phyloP scores from a whole-genome alignment of 306 rosid genomes.

The Cercis canadensis region DNA sequence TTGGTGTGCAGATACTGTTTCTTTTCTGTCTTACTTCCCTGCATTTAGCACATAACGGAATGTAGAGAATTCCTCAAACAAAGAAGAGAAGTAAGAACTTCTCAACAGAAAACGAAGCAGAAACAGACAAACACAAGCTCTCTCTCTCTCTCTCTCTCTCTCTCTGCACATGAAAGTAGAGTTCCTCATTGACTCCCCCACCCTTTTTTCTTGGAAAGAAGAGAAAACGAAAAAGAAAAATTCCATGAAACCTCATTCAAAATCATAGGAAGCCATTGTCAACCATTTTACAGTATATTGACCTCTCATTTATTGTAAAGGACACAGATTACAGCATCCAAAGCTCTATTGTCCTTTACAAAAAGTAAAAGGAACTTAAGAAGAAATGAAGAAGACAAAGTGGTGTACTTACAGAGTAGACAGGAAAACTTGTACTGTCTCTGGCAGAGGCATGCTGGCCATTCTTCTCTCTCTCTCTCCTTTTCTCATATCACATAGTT shows the following conservation, averaged over 20 bases:
- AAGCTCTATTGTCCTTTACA: constrained; percentile 21
- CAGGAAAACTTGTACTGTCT: constrained; percentile 37
- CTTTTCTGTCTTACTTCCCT: constrained; percentile 36
- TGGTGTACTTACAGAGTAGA: constrained; percentile 41
- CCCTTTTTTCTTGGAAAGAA: constrained; percentile 23
- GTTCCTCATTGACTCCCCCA: background rate
- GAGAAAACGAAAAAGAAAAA: background rate
- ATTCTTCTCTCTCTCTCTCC: background rate
- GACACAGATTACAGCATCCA: constrained; percentile 11
- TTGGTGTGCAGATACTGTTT: constrained; percentile 75
- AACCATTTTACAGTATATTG: constrained; percentile 13
- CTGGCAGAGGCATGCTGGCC: constrained; percentile 35
- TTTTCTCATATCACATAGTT: background rate
- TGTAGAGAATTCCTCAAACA: constrained; percentile 15
- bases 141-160: no score
- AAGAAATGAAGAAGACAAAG: constrained; percentile 32
- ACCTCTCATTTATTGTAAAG: background rate
- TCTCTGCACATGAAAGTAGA: constrained; percentile 30
- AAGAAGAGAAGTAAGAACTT: constrained; percentile 18
- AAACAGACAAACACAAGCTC: no score
- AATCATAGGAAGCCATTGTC: constrained; percentile 31
- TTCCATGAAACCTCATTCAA: constrained; percentile 4
- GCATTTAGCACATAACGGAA: constrained; percentile 17
- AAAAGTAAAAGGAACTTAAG: constrained; percentile 9
- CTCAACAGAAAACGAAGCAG: constrained; percentile 20